Percentiles rank a stretch among this genome's conserved stretches.
phyloP scores from a whole-genome alignment of 805 yeast species.

The Candida dendrica region DNA sequence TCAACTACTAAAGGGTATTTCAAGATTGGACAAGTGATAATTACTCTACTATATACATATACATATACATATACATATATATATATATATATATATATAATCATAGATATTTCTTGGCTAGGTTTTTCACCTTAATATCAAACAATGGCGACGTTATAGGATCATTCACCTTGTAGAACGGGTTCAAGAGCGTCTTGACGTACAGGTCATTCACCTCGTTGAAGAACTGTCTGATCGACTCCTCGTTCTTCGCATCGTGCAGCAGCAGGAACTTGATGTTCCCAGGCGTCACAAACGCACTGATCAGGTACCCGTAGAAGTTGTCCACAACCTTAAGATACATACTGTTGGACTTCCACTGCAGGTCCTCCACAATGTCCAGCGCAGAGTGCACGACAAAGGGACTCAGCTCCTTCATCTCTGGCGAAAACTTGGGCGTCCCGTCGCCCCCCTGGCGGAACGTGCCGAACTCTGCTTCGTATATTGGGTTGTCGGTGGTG shows the following conservation, averaged over 20 bases:
- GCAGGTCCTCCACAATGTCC: slow-evolving; percentile 86
- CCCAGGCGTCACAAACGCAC: slow-evolving; percentile 84
- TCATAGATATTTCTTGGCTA: slow-evolving; percentile 72
- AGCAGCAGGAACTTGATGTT: slow-evolving; percentile 73
- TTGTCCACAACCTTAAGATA: slow-evolving; percentile 77
- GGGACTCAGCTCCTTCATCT: slow-evolving; percentile 74
- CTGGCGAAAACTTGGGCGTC: slow-evolving; percentile 45
- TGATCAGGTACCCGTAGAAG: slow-evolving; percentile 75
- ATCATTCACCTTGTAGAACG: slow-evolving; percentile 74
- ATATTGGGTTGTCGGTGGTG: slow-evolving; percentile 76
- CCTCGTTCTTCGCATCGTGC: slow-evolving; percentile 58
- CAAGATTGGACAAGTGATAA: slow-evolving; percentile 16
- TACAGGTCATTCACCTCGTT: slow-evolving; percentile 82
- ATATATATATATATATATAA: neutral
- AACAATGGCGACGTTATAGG: slow-evolving; percentile 69
- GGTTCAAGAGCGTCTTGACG: slow-evolving; percentile 76
- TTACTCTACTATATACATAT: neutral
- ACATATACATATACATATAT: neutral
- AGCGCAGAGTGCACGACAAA: slow-evolving; percentile 83
- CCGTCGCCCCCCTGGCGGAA: slow-evolving; percentile 65
- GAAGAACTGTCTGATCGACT: slow-evolving; percentile 74
- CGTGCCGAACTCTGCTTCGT: slow-evolving; percentile 81
- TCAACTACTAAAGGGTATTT: slow-evolving; percentile 28
- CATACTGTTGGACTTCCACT: slow-evolving; percentile 63
- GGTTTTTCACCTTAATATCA: slow-evolving; percentile 61